Percentiles rank a stretch among this genome's conserved stretches.
Evolutionary conservation across 2,329 filamentous ascomycete species (phyloP).

Genomic region (Neurospora sp.): DNA sequence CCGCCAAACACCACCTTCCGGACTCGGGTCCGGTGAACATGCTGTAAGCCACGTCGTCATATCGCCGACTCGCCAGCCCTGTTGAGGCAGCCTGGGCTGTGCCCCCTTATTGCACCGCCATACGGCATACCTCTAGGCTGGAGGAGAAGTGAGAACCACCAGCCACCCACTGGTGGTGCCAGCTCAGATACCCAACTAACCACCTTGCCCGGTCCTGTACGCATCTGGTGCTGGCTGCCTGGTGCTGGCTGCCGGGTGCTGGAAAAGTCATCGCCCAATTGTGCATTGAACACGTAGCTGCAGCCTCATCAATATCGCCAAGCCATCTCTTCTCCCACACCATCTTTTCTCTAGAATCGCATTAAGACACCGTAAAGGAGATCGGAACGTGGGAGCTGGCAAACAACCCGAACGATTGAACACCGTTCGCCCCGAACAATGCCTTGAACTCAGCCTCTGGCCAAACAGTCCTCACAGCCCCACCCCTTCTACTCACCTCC

Average conservation of each 20-base stretch:
- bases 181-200: background rate
- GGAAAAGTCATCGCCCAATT: too few relatives aligned
- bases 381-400: background rate
- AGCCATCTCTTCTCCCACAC: background rate
- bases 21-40: too few relatives aligned
- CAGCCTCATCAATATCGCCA: background rate
- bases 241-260: too few relatives aligned
- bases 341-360: background rate
- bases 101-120: background rate
- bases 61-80: too few relatives aligned
- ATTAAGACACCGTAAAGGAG: background rate
- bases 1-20: too few relatives aligned
- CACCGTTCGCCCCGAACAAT: background rate
- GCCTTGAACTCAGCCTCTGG: background rate
- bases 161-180: background rate
- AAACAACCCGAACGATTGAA: fast-evolving
- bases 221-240: too few relatives aligned
- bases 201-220: too few relatives aligned
- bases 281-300: too few relatives aligned
- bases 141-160: too few relatives aligned
- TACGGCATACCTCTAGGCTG: background rate
- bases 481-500: background rate
- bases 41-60: too few relatives aligned
- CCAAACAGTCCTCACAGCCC: background rate
- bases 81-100: background rate